Base-by-base conservation (phyloP, 2,329 filamentous ascomycete genomes). In the Colletotrichum graminicola region DNA sequence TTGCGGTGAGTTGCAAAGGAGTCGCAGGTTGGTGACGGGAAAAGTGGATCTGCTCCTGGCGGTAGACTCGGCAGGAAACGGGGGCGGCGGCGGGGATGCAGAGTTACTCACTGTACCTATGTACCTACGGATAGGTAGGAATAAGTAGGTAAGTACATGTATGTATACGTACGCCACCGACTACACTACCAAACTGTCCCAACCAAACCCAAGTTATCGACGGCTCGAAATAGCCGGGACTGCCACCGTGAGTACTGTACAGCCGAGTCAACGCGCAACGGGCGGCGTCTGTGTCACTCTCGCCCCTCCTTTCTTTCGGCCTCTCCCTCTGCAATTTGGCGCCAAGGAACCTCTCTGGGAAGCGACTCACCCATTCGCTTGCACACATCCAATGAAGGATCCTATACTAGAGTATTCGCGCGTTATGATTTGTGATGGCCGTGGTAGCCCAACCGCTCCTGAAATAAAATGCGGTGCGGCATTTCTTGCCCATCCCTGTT, bases 1-100 rank as follows among this genome's bases (percentile, higher is more conserved):
- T 65, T 59, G 54, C 66, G 61, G 66, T 66, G 66, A 69, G 54
- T 66, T 69, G 62, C 34, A 59, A 43, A 54, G 11, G 32, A 52
- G 41, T 39, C 36, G 23, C 49, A 49, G 21, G 56, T 59, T 26
- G 36, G 47, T 57, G 18, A 26, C 39, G 21, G 39, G 26, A 34
- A 49, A 49, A 16, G 29, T 45, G 56, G 39, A 12, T 12, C 21
- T 34, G 18, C 14, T n/a, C 2, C 21, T 34, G 45, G 32, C 60
- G 32, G 34, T 18, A 29, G 45, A 62, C 60, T 39, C 23, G 21
- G 57, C 47, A 52, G 65, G 26, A 26, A 54, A 32, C 26, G 57
- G 65, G 41, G 39, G 45, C 36, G 12, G 16, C n/a, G 16, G 39
- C 23, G 11, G 39, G 8, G 56, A n/a, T n/a, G 43, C 41, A 57